Conservation (phyloP, 768 basidiomycete genomes). For the Strobilomyces confusus region DNA sequence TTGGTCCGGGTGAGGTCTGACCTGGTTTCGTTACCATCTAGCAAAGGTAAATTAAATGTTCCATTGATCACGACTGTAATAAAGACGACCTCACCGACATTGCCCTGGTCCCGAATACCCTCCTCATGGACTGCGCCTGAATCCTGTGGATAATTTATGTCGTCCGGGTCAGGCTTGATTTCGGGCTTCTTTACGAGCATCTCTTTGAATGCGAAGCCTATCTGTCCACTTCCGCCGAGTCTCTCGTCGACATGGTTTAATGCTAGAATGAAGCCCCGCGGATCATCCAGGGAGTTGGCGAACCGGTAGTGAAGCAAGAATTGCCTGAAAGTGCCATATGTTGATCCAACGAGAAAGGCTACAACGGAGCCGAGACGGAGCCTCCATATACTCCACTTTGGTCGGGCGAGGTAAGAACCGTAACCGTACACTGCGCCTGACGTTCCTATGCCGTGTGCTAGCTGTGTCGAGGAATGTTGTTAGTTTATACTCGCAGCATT, state of each 20-base stretch:
- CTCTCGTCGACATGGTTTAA: conserved; percentile 29
- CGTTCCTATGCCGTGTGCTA: conserved; percentile 20
- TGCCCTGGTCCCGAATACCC: conserved; percentile 10
- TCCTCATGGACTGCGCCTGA: conserved; percentile 13
- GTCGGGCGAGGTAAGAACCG: conserved; percentile 24
- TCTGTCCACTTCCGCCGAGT: conserved; percentile 30
- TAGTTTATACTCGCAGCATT: neutral
- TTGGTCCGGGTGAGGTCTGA: conserved; percentile 11
- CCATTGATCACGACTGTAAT: neutral
- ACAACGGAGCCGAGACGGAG: conserved; percentile 21
- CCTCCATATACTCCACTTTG: conserved; percentile 27
- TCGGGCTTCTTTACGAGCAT: conserved; percentile 20
- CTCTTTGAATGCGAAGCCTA: conserved; percentile 24
- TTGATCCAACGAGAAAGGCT: conserved; percentile 27
- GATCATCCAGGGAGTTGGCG: conserved; percentile 29
- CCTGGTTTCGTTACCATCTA: conserved; percentile 6
- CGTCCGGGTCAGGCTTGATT: conserved; percentile 3
- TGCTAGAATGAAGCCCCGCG: conserved; percentile 28
- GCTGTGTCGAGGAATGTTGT: conserved; percentile 9
- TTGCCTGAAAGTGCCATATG: conserved; percentile 33
- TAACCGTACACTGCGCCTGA: conserved; percentile 26
- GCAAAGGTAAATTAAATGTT: conserved; percentile 1
- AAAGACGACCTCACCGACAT: conserved; percentile 12
- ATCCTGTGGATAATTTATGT: conserved; percentile 1
- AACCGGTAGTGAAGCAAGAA: conserved; percentile 28